phyloP scores from a whole-genome alignment of 495 filamentous ascomycete species.

The Glutinoglossum americanum region DNA sequence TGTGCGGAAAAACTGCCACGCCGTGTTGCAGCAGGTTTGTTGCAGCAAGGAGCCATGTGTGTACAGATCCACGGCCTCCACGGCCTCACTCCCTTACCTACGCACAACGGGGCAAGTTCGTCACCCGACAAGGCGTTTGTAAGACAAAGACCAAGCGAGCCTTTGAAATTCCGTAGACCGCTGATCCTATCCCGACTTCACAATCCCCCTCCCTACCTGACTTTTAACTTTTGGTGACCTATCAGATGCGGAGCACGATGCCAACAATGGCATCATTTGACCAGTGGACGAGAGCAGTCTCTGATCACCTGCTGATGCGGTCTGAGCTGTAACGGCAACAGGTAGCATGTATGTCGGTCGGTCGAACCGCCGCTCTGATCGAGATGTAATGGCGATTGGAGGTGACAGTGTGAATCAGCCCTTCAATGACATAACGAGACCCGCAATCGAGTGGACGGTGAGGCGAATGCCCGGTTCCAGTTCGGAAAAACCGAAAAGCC shows the following conservation, averaged over 20 bases:
- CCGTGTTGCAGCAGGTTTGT: neutral
- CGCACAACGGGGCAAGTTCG: neutral
- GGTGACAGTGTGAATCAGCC: neutral
- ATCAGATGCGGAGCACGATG: neutral
- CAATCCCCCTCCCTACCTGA: neutral
- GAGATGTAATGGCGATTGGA: neutral
- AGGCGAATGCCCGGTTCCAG: neutral
- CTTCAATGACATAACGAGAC: neutral
- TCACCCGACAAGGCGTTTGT: neutral
- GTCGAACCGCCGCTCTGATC: neutral
- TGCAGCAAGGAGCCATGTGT: neutral
- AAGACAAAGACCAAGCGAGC: neutral
- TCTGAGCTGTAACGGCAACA: neutral
- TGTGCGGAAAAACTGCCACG: conserved; percentile 1
- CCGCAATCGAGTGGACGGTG: neutral
- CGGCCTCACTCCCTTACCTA: neutral
- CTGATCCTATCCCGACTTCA: neutral
- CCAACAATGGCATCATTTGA: neutral
- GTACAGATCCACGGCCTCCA: neutral
- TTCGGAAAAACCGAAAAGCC: neutral
- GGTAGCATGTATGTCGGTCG: neutral
- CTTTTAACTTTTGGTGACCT: neutral
- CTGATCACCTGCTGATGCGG: neutral
- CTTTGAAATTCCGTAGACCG: neutral
- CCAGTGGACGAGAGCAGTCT: neutral